A percentile compares a stretch with the other conserved stretches of the same genome.
phyloP scores from a whole-genome alignment of 129 eudicot genomes.

The carrot (Daucus carota) region DNA sequence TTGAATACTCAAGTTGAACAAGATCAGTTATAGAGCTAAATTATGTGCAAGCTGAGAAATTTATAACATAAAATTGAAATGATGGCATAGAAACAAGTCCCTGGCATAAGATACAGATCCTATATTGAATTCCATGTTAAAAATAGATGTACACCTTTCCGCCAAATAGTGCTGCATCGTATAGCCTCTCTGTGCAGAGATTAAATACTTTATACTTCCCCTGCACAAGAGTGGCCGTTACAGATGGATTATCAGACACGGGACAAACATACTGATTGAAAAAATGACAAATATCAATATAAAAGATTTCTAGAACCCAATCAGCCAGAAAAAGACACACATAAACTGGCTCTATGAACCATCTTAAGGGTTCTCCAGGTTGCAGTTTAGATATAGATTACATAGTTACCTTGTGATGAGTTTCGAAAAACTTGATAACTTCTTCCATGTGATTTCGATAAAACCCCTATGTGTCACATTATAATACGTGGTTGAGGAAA shows the following conservation, averaged over 20 bases:
- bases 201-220: conserved; percentile 94
- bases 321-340: background rate
- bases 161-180: conserved; percentile 83
- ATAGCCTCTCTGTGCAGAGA: conserved; percentile 92
- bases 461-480: conserved; percentile 60
- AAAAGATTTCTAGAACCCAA: background rate
- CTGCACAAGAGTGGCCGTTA: conserved; percentile 33
- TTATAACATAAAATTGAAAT: background rate
- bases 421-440: conserved; percentile 90
- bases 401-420: conserved; percentile 70
- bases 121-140: background rate
- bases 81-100: background rate
- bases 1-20: conserved; percentile 11
- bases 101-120: background rate
- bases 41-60: background rate
- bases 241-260: conserved; percentile 8
- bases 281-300: background rate
- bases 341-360: conserved; percentile 1
- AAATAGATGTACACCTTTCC: conserved; percentile 58
- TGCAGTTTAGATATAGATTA: background rate
- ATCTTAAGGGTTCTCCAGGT: background rate
- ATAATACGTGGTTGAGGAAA: conserved; percentile 16
- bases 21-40: conserved; percentile 22
- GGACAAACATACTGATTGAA: background rate
- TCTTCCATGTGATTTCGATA: conserved; percentile 98